Evolutionary conservation across 148 eudicot species (phyloP), one percentile per base, ranked within the genome.

Genomic region (Chenopodium suecicum): DNA sequence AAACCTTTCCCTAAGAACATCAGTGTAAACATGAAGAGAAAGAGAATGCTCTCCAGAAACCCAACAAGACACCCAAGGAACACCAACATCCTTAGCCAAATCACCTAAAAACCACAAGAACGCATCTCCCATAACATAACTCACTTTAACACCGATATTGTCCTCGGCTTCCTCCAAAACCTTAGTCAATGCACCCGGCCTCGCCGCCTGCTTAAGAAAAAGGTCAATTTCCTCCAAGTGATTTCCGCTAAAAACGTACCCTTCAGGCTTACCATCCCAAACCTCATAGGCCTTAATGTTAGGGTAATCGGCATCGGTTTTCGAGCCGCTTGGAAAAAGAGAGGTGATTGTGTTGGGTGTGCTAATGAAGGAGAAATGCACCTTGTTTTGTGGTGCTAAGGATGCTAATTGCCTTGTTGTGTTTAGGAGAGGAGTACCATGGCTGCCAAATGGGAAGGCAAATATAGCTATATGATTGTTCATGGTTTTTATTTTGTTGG

Each of bases 91-190:
- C 41, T 60, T 34, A 17, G 87, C 87, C 65, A 82, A 44, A 4
- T 85, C 76, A n/a, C 12, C 77, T 29, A 74, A 22, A 48, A 85
- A 81, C 82, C 84, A 81, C 73, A 85, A 34, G 46, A 85, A 85
- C 0, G 82, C 79, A 60, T 85, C 87, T 11, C 82, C 84, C 63
- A 85, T 54, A 31, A 85, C 52, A 41, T 82, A 85, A 7, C 54
- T 85, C 20, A 85, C 76, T 37, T 7, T 62, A 58, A 65, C 34
- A 8, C 87, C 87, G 2, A 68, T 56, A 62, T 81, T 79, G 12
- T 37, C 82, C 82, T 81, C 87, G 0, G 87, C 81, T 19, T 58
- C n/a, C 20, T 48, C 84, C 70, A 79, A 56, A 41, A 76, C 78
- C 60, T 80, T 32, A 6, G 14, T 80, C 14, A 73, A 64, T 14